Evolutionary conservation across 768 basidiomycete genomes (phyloP).

Genomic region (Trametopsis cervina): DNA sequence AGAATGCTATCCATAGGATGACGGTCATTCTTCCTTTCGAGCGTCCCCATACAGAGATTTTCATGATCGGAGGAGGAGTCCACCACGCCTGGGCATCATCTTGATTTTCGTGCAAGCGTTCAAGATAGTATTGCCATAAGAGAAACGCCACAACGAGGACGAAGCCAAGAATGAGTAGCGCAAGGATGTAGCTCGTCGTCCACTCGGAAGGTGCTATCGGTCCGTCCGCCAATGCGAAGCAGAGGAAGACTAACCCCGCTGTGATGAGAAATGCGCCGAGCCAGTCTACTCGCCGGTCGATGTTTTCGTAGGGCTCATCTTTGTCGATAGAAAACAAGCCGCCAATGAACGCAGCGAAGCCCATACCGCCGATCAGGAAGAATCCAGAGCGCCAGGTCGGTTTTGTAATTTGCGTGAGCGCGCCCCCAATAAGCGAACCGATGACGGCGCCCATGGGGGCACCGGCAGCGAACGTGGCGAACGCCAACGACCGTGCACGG

Average conservation of each 20-base stretch:
- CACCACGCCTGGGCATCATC: constrained; percentile 16
- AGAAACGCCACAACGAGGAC: constrained; percentile 51
- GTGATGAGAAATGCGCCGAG: constrained; percentile 63
- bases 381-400: constrained; percentile 62
- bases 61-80: constrained; percentile 59
- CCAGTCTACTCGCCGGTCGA: constrained; percentile 59
- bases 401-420: constrained; percentile 47
- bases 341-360: constrained; percentile 41
- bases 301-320: constrained; percentile 33
- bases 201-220: constrained; percentile 52
- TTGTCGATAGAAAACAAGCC: constrained; percentile 54
- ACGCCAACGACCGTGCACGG: constrained; percentile 62
- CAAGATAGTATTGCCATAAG: constrained; percentile 59
- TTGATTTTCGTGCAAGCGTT: constrained; percentile 22
- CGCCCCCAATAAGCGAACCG: constrained; percentile 64
- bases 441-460: constrained; percentile 75
- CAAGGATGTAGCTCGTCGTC: constrained; percentile 63
- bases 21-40: constrained; percentile 54
- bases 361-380: constrained; percentile 54
- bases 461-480: constrained; percentile 79
- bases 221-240: constrained; percentile 68
- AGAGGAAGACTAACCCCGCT: constrained; percentile 56
- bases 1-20: constrained; percentile 53
- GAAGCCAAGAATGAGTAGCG: constrained; percentile 55
- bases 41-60: constrained; percentile 51